Conservation (phyloP, 2,329 filamentous ascomycete species). For the Pseudogymnoascus sp. region DNA sequence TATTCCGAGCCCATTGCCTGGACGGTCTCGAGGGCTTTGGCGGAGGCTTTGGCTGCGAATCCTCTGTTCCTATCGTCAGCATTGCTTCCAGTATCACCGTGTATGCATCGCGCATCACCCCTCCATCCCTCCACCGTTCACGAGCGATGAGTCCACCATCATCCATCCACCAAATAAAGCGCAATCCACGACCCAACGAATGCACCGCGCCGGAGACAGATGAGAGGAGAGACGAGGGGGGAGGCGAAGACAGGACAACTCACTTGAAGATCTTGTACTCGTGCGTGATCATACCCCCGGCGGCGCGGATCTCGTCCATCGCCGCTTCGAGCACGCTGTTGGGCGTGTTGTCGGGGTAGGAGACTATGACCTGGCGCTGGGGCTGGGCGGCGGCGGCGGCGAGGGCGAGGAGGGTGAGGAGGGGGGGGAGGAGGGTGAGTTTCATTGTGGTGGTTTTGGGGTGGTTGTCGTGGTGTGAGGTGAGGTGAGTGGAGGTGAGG, state of each 20-base stretch:
- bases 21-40: constrained; percentile 59
- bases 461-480: no score
- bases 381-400: constrained; percentile 47
- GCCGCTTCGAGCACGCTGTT: constrained; percentile 59
- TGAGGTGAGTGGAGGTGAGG: not conserved
- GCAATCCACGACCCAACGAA: no score
- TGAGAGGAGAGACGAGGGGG: no score
- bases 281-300: constrained; percentile 72
- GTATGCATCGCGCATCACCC: no score
- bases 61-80: constrained; percentile 44
- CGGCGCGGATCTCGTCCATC: constrained; percentile 59
- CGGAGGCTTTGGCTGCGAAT: constrained; percentile 67
- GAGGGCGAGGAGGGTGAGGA: constrained; percentile 48
- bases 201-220: no score
- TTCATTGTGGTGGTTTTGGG: constrained; percentile 45
- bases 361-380: constrained; percentile 69
- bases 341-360: constrained; percentile 60
- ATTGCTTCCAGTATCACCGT: not conserved
- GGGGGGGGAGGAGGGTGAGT: constrained; percentile 44
- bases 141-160: no score
- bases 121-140: no score
- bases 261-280: constrained; percentile 63
- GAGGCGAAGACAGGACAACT: constrained; percentile 22
- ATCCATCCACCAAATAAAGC: not conserved
- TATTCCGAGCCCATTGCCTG: constrained; percentile 52